Evolutionary conservation across 495 filamentous ascomycete species (phyloP).

Genomic region (Aspergillus steynii): DNA sequence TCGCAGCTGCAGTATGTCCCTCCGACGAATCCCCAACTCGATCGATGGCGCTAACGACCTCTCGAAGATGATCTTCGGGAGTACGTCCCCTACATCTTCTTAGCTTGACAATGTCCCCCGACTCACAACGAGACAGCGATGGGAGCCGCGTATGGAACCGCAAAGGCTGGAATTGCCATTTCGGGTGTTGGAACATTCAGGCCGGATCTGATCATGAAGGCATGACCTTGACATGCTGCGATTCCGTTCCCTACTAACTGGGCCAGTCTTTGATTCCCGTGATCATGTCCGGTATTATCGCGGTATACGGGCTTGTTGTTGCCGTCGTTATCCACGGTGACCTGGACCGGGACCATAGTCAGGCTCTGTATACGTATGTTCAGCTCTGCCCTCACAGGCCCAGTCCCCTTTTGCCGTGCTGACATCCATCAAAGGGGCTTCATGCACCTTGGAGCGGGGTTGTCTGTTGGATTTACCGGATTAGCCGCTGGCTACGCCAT

Average conservation of each 20-base stretch:
- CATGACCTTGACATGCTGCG: conserved; percentile 27
- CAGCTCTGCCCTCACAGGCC: not conserved
- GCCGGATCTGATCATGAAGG: conserved; percentile 98
- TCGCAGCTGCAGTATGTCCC: conserved; percentile 86
- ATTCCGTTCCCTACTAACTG: conserved; percentile 23
- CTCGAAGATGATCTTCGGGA: conserved; percentile 79
- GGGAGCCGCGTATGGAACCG: conserved; percentile 95
- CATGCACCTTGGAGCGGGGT: conserved; percentile 88
- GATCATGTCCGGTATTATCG: conserved; percentile 99
- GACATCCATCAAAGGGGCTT: conserved; percentile 61
- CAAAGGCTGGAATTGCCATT: conserved; percentile 96
- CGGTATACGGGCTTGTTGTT: conserved; percentile 96
- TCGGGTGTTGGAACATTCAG: conserved; percentile 90
- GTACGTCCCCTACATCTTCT: conserved; percentile 52
- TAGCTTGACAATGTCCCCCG: conserved; percentile 15
- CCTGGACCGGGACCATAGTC: conserved; percentile 62
- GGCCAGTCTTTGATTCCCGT: conserved; percentile 85
- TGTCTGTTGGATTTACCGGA: conserved; percentile 88
- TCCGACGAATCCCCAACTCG: conserved; percentile 17
- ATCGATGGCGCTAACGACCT: conserved; percentile 24
- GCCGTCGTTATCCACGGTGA: conserved; percentile 90
- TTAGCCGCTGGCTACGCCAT: conserved; percentile 97
- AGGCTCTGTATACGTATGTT: conserved; percentile 77
- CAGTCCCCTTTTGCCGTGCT: conserved; percentile 8
- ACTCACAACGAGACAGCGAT: conserved; percentile 55